Base-by-base conservation (phyloP, 257 asterid species). In the Petunia secreta region DNA sequence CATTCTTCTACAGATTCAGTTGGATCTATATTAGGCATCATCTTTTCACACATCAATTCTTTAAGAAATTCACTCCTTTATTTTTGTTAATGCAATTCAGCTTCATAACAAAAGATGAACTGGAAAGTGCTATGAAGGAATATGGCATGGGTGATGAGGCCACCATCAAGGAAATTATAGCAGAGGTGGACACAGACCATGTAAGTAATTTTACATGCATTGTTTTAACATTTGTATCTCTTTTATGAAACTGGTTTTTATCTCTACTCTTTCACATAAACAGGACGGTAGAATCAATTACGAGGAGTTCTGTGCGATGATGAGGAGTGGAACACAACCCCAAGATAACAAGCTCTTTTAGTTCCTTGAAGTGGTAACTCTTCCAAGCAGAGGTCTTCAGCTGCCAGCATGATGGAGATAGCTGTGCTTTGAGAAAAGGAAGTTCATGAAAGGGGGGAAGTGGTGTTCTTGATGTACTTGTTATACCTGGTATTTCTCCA, bases 161-260 rank as follows among this genome's bases (percentile, higher is more conserved):
- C 55, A 91, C 88, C 84, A 91, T 91, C 81, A 87, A 80, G 85
- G 95, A 91, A 76, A 91, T 91, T 50, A 89, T 91, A 46, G 82
- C 90, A 7, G 95, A 91, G 84, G 95, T 91, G 80, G 95, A 89
- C 71, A 89, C 95, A 46, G 95, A 91, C 77, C 87, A 91, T 84
- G 95, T 89, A 82, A 85, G 93, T 87, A 43, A 15, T 44, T 73
- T 73, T 46, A 34, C 13, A 13, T 50, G 14, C 62, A 50, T 48
- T 50, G 44, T 71, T 48, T 25, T 48, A 73, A 73, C 62, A 50
- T 73, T 73, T 34, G 36, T 50, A 73, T 3, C 62, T 50, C 44
- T 73, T 1, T 52, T 34, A 50, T 73, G 78, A 50, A 34, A 73
- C 46, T 11, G 43, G 78, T 34, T 50, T 50, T 50, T 50, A 34